Evolutionary conservation across 2,329 filamentous ascomycete genomes (phyloP), one percentile per base, ranked within the genome.

Genomic region (Epichloe elymi): DNA sequence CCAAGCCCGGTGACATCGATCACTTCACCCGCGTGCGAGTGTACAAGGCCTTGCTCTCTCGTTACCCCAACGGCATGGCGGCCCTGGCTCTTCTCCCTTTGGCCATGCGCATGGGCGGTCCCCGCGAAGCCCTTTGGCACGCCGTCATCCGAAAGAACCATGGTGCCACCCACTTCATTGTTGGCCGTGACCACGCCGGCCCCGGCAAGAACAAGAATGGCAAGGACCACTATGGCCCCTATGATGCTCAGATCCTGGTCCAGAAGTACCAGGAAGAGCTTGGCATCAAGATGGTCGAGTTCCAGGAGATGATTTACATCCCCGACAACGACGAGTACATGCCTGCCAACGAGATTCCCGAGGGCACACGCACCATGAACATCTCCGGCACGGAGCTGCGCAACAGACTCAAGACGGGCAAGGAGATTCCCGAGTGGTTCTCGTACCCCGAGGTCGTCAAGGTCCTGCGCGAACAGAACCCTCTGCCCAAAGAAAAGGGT

Each of bases 81-180:
- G 89, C 94, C 39, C 82, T 98, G 58, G 91, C 89, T 70, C 87
- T 98, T 41, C 80, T 98, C 50, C 90, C 90, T 53, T 79, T 98
- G 57, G 93, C 93, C 63, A 98, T 98, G 93, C 86, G 93, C 67
- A 98, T 98, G 93, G 93, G 89, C 65, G 93, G 93, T 62, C 93
- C 93, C 57, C 88, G 93, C 60, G 93, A 98, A 76, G 93, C 93
- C 60, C 89, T 98, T 74, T 98, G 93, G 93, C 93, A 98, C 77
- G 93, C 93, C 65, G 95, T 98, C 64, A 98, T 98, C 78, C 89
- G 93, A 67, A 98, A 97, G 84, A 98, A 98, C 74, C 90, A 96
- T 74, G 93, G 93, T 63, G 89, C 91, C 46, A 97, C 93, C 15
- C 93, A 98, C 79, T 98, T 98, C 78, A 98, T 98, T 63, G 90